phyloP scores from a whole-genome alignment of 768 basidiomycete species.

The Krasilnikovozyma curviuscula region DNA sequence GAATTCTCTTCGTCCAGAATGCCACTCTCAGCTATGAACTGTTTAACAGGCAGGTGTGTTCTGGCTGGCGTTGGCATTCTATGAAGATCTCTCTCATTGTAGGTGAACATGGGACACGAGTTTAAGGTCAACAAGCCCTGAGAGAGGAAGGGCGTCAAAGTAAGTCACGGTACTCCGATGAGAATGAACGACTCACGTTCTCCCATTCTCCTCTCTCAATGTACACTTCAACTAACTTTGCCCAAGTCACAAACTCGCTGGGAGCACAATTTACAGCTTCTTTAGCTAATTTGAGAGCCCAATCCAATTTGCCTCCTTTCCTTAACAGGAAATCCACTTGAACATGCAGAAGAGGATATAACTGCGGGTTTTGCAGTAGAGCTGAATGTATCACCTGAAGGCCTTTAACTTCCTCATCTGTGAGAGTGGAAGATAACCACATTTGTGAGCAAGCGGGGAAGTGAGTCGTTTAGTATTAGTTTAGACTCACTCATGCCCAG shows the following conservation, averaged over 20 bases:
- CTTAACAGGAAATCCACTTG: conserved; percentile 91
- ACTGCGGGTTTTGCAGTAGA: conserved; percentile 67
- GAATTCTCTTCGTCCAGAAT: conserved; percentile 69
- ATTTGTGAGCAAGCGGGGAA: not conserved
- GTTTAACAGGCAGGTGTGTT: conserved; percentile 68
- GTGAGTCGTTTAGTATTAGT: no score
- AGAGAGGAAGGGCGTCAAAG: not conserved
- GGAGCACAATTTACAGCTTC: conserved; percentile 97
- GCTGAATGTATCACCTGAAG: conserved; percentile 78
- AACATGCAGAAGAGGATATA: conserved; percentile 79
- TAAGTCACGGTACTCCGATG: no score
- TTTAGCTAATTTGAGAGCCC: conserved; percentile 76
- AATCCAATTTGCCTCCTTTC: conserved; percentile 60
- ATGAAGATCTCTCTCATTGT: conserved; percentile 86
- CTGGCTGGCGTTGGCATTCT: conserved; percentile 58
- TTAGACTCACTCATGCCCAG: conserved; percentile 83
- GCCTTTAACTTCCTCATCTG: conserved; percentile 97
- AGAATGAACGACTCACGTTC: conserved; percentile 28
- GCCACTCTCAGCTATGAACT: conserved; percentile 53
- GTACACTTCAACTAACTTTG: conserved; percentile 86
- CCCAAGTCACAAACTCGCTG: conserved; percentile 97
- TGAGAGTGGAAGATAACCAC: not conserved
- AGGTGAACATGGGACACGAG: conserved; percentile 99
- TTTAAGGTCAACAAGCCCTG: conserved; percentile 76
- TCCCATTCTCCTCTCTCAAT: conserved; percentile 78